phyloP scores from a whole-genome alignment of 352 stramenopile species.

The Globisporangium ultimum region DNA sequence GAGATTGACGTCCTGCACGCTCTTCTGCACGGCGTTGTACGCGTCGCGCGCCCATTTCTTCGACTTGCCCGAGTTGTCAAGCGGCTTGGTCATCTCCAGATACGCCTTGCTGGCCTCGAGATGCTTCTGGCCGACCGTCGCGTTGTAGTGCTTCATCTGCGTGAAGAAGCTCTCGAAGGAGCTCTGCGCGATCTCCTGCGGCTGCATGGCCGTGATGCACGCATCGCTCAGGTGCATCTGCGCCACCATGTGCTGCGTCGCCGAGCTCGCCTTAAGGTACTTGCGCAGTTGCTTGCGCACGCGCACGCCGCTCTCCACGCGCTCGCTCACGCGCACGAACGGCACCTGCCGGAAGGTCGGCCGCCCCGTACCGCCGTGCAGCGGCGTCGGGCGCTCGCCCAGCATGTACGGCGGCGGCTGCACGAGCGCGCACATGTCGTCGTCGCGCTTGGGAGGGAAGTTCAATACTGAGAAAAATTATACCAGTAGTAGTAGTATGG shows the following conservation, averaged over 20 bases:
- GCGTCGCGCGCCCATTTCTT: constrained; percentile 71
- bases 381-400: constrained; percentile 60
- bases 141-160: constrained; percentile 79
- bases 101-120: constrained; percentile 74
- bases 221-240: constrained; percentile 79
- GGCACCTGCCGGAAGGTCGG: constrained; percentile 76
- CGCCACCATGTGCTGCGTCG: constrained; percentile 76
- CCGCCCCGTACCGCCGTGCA: constrained; percentile 45
- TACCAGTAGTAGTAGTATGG: background rate
- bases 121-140: constrained; percentile 72
- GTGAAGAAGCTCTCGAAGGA: constrained; percentile 78
- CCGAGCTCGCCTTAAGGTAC: constrained; percentile 75
- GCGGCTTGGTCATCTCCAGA: constrained; percentile 69
- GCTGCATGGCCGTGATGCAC: constrained; percentile 68
- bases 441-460: background rate
- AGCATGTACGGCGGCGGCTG: constrained; percentile 76
- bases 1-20: constrained; percentile 62
- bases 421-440: constrained; percentile 24
- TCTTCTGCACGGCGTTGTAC: constrained; percentile 79
- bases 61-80: constrained; percentile 72
- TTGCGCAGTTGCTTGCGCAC: constrained; percentile 82
- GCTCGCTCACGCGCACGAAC: constrained; percentile 74
- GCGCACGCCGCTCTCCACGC: constrained; percentile 76
- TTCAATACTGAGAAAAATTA: constrained; percentile 1
- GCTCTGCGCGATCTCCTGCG: constrained; percentile 76